A percentile compares a stretch with the other conserved stretches of the same genome.
These are phyloP conservation scores for bread wheat (Triticum aestivum) DNA, from an alignment of 176 grass and related monocot species.

Conservation along the genomic window IWGSC_CS_RefSeq_v2.1 NC_057801.1:848068668-848069167, in stretches of 20 bases:
- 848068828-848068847: no score
- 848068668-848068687: no score
- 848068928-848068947: conserved; percentile 62
- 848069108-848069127: conserved; percentile 64
- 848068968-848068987: conserved; percentile 67
- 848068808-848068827: no score
- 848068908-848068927: conserved; percentile 61
- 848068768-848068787: no score
- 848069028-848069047: conserved; percentile 69
- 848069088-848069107: neutral
- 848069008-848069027: conserved; percentile 46
- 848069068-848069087: conserved; percentile 62
- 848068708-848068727: no score
- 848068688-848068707: no score
- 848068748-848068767: no score
- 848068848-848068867: no score
- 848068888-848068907: conserved; percentile 55
- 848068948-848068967: conserved; percentile 22
- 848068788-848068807: no score
- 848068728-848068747: no score
- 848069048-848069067: conserved; percentile 85
- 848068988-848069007: conserved; percentile 56
- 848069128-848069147: conserved; percentile 65
- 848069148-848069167: conserved; percentile 41
- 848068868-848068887: conserved; percentile 25